Evolutionary conservation across 768 basidiomycete species (phyloP), one percentile per base, ranked within the genome.

Genomic region (Russula ochroleuca): DNA sequence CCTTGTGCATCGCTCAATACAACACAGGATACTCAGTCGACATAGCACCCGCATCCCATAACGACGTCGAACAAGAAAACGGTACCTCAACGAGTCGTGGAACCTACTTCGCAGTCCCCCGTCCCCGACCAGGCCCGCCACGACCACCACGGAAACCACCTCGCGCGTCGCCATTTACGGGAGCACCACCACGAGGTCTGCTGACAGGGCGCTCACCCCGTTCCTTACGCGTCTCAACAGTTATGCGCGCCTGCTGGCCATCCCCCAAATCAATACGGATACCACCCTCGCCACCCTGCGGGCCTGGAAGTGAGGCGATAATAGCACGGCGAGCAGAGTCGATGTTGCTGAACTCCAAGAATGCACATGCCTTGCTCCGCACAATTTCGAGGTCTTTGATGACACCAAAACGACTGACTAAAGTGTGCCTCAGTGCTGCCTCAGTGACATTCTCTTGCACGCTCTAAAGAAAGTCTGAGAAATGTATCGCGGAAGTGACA

Each of bases 351-450:
- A 95, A 98, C 75, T 98, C 96, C 70, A 97, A 79, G 83, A 98
- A 98, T 0, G 94, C 95, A 71, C 95, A 98, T 0, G 91, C 92
- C 74, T 92, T 96, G 72, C 71, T 73, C 67, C 89, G 90, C 47
- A 96, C 87, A 67, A 97, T 86, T 75, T 98, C 95, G 47, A 94
- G 75, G 25, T 94, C 93, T 74, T 90, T 92, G 71, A 97, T 80
- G 0, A 85, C 79, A 0, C 93, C 93, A 73, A 95, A 95, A 38
- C 86, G 84, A 37, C 74, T 70, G 0, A 79, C 75, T 40, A 94
- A 80, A 3, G 76, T 72, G 45, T 73, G 75, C 23, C 72, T 75
- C 41, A 95, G 80, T 0, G 80, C 76, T 15, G 74, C 57, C 51
- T 81, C 78, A 28, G 83, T 75, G 45, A 94, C 77, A 37, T 80